Percentiles rank a stretch among this genome's conserved stretches.
Conservation (phyloP, 2,329 filamentous ascomycete species). For the Septoria linicola region DNA sequence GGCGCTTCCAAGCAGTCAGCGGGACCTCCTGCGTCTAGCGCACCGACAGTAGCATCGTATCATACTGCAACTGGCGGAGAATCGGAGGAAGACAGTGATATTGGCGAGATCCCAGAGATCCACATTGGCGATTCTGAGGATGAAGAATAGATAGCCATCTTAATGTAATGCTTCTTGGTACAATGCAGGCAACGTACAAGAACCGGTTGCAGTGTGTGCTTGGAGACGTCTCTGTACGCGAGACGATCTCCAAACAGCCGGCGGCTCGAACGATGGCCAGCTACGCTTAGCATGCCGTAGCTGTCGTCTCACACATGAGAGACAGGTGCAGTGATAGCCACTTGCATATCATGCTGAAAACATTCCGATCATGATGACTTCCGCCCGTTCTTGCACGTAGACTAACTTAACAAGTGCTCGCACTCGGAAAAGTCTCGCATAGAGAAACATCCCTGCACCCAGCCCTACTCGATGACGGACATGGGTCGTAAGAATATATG, state of each 20-base stretch:
- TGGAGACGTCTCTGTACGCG: no score
- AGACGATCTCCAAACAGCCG: no score
- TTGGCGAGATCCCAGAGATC: constrained; percentile 36
- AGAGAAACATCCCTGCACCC: background rate
- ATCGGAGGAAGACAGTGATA: constrained; percentile 36
- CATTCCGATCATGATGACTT: no score
- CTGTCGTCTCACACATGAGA: no score
- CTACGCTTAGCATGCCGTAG: no score
- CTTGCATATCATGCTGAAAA: no score
- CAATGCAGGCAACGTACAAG: no score
- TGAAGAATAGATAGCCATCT: background rate
- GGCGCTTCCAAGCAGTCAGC: background rate
- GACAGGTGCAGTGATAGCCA: no score
- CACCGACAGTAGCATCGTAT: constrained; percentile 15
- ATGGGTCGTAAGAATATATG: constrained; percentile 4
- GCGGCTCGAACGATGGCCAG: no score
- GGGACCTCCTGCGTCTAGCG: constrained; percentile 7
- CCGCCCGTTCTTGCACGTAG: no score
- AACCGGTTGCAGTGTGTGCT: no score
- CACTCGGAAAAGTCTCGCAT: background rate
- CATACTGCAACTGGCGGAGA: constrained; percentile 16
- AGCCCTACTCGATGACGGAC: constrained; percentile 3
- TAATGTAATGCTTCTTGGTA: no score
- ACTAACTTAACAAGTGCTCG: background rate
- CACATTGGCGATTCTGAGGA: constrained; percentile 9